A percentile compares a stretch with the other conserved stretches of the same genome.
Conservation (phyloP, 1,284 basidiomycete species). For the Melampsora larici-populina region DNA sequence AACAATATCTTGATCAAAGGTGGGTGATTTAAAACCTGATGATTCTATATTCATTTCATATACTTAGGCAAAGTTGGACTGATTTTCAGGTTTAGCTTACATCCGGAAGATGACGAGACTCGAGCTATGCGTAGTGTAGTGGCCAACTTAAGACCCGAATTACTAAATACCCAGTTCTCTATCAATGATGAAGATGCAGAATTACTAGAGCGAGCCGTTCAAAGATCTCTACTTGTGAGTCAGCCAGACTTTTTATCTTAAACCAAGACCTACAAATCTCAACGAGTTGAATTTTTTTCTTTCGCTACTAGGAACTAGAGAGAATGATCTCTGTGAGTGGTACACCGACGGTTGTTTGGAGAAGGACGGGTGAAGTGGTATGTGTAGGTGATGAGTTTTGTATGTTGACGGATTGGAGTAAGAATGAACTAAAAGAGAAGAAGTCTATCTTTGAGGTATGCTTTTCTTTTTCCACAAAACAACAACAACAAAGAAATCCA, state of each 20-base stretch:
- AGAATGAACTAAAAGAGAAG: conserved; percentile 73
- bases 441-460: conserved; percentile 80
- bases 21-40: neutral
- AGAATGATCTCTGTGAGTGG: conserved; percentile 95
- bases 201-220: neutral
- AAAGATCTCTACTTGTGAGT: neutral
- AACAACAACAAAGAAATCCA: too few species aligned
- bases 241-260: neutral
- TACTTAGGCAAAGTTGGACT: neutral
- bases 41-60: neutral
- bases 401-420: conserved; percentile 82
- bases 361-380: conserved; percentile 93
- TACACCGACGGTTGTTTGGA: conserved; percentile 99
- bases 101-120: neutral
- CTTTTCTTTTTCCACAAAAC: neutral
- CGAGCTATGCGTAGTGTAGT: neutral
- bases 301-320: conserved; percentile 72
- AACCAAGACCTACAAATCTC: too few species aligned
- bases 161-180: neutral
- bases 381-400: conserved; percentile 94
- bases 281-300: neutral
- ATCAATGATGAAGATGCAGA: neutral
- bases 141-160: neutral
- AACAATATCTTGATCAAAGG: conserved; percentile 3
- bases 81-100: neutral